A percentile compares a stretch with the other conserved stretches of the same genome.
These are phyloP conservation scores for Anthracocystis setariae DNA, from an alignment of 1,284 basidiomycete species.

Conservation along the genomic window DNA sequence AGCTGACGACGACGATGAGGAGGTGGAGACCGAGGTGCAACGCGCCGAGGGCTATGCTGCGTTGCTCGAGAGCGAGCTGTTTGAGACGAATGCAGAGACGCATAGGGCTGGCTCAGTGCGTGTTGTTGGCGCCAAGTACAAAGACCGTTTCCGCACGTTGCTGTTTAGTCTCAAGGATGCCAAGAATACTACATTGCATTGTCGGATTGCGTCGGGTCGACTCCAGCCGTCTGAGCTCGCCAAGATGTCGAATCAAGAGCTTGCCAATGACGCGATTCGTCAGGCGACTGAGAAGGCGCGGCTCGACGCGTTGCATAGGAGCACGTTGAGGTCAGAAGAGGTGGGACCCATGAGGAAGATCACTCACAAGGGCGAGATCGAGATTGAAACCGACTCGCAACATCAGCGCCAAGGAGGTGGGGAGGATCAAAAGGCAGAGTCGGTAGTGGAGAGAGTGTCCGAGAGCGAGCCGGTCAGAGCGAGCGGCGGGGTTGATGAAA, in stretches of 20 bases:
- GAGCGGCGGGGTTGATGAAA: constrained; percentile 4
- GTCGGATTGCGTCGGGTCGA: constrained; percentile 54
- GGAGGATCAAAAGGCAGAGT: constrained; percentile 16
- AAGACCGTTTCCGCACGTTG: constrained; percentile 64
- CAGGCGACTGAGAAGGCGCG: constrained; percentile 60
- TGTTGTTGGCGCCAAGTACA: constrained; percentile 48
- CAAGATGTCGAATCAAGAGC: constrained; percentile 58
- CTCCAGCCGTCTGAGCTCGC: constrained; percentile 56
- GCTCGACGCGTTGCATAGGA: constrained; percentile 58
- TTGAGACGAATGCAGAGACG: constrained; percentile 43
- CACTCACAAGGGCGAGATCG: constrained; percentile 67
- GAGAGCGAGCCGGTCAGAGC: constrained; percentile 31
- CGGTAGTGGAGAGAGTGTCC: constrained; percentile 17
- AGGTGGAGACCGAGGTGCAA: constrained; percentile 12
- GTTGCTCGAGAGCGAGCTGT: constrained; percentile 50
- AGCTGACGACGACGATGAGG: not conserved
- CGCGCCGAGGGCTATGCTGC: constrained; percentile 32
- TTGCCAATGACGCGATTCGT: constrained; percentile 65
- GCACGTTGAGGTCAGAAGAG: constrained; percentile 54
- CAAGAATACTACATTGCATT: constrained; percentile 60
- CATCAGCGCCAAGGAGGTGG: constrained; percentile 24
- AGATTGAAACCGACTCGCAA: constrained; percentile 59
- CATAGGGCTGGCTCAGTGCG: constrained; percentile 27
- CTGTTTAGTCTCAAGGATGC: constrained; percentile 66
- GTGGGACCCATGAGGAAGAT: constrained; percentile 63